Conservation (phyloP, 163 green algal species). For the Trebouxia gelatinosa region DNA sequence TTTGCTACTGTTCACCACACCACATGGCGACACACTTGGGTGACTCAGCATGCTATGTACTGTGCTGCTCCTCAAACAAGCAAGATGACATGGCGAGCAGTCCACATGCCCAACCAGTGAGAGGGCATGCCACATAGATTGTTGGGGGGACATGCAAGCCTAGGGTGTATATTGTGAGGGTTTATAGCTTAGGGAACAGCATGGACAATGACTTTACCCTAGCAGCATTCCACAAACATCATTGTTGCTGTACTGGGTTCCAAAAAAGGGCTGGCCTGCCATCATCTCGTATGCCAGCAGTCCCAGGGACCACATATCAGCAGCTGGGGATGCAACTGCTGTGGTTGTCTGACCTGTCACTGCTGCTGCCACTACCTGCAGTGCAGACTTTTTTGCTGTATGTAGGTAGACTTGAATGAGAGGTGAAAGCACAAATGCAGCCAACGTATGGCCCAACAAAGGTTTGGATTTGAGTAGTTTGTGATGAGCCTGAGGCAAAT, state of each 20-base stretch:
- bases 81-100: no score
- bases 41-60: neutral
- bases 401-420: no score
- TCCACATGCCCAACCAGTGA: no score
- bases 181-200: neutral
- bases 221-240: slow-evolving; percentile 28
- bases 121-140: no score
- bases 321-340: neutral
- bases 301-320: slow-evolving; percentile 27
- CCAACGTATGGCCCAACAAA: neutral
- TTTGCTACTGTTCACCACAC: neutral
- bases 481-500: neutral
- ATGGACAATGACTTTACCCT: neutral
- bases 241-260: slow-evolving; percentile 23
- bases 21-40: no score
- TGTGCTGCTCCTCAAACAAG: neutral
- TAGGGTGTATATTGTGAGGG: neutral
- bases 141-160: no score
- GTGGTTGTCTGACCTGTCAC: neutral
- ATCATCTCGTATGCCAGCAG: slow-evolving; percentile 29
- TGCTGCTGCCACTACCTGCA: slow-evolving; percentile 1
- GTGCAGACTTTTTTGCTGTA: no score
- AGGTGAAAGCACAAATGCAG: neutral
- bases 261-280: slow-evolving; percentile 25
- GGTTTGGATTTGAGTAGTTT: neutral